Base-by-base conservation (phyloP, 2,329 filamentous ascomycete genomes). In the Colletotrichum caudatum region DNA sequence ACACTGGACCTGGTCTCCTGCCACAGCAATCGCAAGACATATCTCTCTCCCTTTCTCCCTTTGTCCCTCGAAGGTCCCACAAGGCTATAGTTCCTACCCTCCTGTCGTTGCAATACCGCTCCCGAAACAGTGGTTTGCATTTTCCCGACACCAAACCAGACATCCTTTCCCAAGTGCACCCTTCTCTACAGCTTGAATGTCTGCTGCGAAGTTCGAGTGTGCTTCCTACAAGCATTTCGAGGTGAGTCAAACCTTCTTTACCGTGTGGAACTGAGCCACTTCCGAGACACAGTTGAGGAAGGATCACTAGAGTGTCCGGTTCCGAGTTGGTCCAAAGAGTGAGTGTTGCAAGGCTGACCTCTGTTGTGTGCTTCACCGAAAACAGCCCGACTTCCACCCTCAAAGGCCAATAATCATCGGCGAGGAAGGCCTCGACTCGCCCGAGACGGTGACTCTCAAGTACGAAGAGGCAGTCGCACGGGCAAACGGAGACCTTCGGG, bases 191-290 rank as follows among this genome's bases (percentile, higher is more conserved):
- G 83, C 82, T 87, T 88, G 81, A 80, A 89, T 89, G 88, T 89
- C 87, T 85, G 79, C 84, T 80, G 80, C 82, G 79, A 89, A 88
- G 83, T 87, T 87, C 79, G 84, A 86, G 77, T 86, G 84, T 78
- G 82, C 85, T 77, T 80, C 85, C 75, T 89, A 88, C 81, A 88
- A 88, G 82, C 83, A 87, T 80, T 89, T 86, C 79, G 86, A 89
- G 83, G 87, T 89, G 79, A 87, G 88, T 87, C 80, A 75, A 60
- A 41, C 48, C 14, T 48, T 71, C 41, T 44, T 16, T 46, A 58
- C 59, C 46, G 50, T n/a, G 33, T 62, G 54, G 58, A 53, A 44
- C 56, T 20, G 66, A 63, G 66, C 56, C 61, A 50, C 60, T 77
- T 75, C 76, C 74, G 71, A 78, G 76, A 81, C 77, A 72, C 73